A percentile compares a stretch with the other conserved stretches of the same genome.
Evolutionary conservation across 2,329 filamentous ascomycete species (phyloP).

Genomic region (Leptographium flavum): DNA sequence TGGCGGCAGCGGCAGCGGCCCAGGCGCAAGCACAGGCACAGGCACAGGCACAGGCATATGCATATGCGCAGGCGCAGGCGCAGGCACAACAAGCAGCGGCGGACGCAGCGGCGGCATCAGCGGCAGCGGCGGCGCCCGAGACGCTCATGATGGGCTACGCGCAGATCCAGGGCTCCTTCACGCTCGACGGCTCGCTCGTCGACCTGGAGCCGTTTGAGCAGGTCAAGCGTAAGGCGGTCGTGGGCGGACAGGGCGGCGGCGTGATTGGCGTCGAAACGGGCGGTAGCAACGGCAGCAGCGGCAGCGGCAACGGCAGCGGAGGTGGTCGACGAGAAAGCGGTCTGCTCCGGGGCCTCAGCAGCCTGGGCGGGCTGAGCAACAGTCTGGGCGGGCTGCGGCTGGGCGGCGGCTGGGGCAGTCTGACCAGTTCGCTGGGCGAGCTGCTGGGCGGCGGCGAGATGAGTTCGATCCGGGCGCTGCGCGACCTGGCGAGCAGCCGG

Average conservation of each 20-base stretch:
- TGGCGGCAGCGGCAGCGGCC: conserved; percentile 21
- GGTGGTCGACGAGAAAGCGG: conserved; percentile 56
- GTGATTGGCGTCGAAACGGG: conserved; percentile 66
- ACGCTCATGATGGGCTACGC: conserved; percentile 96
- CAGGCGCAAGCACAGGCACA: background rate
- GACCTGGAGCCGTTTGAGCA: conserved; percentile 86
- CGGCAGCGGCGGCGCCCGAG: conserved; percentile 38
- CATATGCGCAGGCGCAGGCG: too few species aligned
- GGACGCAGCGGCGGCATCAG: conserved; percentile 15
- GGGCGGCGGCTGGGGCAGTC: conserved; percentile 73
- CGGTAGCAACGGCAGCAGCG: background rate
- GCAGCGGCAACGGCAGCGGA: background rate
- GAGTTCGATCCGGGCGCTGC: conserved; percentile 92
- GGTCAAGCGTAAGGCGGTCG: conserved; percentile 85
- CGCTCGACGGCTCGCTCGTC: conserved; percentile 78
- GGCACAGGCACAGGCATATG: too few species aligned
- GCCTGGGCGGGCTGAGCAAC: conserved; percentile 82
- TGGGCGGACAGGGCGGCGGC: conserved; percentile 75
- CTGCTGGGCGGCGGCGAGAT: conserved; percentile 75
- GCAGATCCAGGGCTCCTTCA: conserved; percentile 85
- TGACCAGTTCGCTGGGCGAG: conserved; percentile 78
- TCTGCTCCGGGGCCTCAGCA: conserved; percentile 67
- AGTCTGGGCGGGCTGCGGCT: conserved; percentile 52
- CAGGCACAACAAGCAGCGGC: conserved; percentile 11
- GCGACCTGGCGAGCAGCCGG: conserved; percentile 70